phyloP scores from a whole-genome alignment of 2,329 filamentous ascomycete species.

The Talaromyces funiculosus region DNA sequence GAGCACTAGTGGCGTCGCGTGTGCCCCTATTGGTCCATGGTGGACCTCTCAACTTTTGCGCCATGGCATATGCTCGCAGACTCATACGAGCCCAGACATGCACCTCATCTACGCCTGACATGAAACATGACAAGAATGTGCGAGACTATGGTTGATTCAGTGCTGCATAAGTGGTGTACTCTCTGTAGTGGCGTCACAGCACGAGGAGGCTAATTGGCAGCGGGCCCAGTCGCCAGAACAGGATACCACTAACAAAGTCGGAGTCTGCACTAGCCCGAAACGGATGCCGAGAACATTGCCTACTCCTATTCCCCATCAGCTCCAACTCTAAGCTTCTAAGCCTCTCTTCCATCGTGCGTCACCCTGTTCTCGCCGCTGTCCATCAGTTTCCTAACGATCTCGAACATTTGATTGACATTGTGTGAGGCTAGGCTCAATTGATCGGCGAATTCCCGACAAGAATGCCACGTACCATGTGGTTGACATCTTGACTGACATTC shows the following conservation, averaged over 20 bases:
- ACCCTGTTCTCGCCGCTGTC: background rate
- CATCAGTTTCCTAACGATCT: background rate
- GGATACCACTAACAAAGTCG: too few relatives aligned
- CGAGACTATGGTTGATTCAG: too few relatives aligned
- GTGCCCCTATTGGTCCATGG: background rate
- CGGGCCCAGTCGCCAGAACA: too few relatives aligned
- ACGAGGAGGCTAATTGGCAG: too few relatives aligned
- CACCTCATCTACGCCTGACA: too few relatives aligned
- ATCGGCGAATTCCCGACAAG: background rate
- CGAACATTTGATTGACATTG: background rate
- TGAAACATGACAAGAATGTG: too few relatives aligned
- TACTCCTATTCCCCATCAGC: background rate
- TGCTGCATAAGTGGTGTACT: too few relatives aligned
- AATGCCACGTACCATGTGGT: background rate
- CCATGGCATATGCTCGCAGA: too few relatives aligned
- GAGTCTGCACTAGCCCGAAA: background rate
- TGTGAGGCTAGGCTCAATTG: background rate
- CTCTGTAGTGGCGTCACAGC: too few relatives aligned
- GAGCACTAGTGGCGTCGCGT: conserved; percentile 11
- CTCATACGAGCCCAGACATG: too few relatives aligned
- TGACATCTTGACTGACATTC: background rate
- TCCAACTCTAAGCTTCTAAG: background rate
- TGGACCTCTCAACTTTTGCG: too few relatives aligned
- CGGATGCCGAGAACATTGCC: background rate
- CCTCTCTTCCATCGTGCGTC: background rate